Evolutionary conservation across 768 basidiomycete species (phyloP), one percentile per base, ranked within the genome.

Genomic region (Collybia nuda): DNA sequence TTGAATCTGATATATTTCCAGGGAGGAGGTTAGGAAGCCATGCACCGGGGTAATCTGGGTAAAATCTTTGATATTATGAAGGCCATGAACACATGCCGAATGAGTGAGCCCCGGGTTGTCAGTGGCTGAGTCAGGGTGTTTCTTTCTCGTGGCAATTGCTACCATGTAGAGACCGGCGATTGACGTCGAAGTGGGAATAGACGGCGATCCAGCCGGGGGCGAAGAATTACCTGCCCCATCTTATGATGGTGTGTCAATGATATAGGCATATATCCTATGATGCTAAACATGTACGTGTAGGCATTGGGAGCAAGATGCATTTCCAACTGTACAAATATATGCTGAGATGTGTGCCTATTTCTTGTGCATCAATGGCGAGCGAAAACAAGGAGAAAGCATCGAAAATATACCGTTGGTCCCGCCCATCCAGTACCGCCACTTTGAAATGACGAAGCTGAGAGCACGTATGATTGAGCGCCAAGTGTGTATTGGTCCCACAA

Each of bases 91-190:
- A 59, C 79, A 79, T 1, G 74, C 56, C 1, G 66, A 54, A 56
- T 79, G 73, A 8, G 65, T 72, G 35, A 79, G 67, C 59, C 79
- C 77, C 35, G 65, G 62, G 58, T 77, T 77, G 60, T 79, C 78
- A 1, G 77, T 78, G 21, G 79, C 79, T 21, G 73, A 69, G 17
- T 78, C 79, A 49, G 79, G 79, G 66, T 79, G 79, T 26, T 66
- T 62, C 61, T 77, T 77, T 18, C 76, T 74, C 15, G 73, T 69
- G 15, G 72, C 66, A 49, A 67, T 67, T 7, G 76, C 77, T 82
- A 73, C 63, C 78, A 81, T 6, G 77, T 82, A 54, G 78, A 55
- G 54, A 2, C 69, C 72, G 23, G 56, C 53, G 14, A 54, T 56
- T 5, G 61, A 55, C 18, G 65, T 62, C 2, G 60, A 45, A n/a